Percentiles rank a stretch among this genome's conserved stretches.
phyloP scores from a whole-genome alignment of 805 yeast species.

The Candida nitratophila region DNA sequence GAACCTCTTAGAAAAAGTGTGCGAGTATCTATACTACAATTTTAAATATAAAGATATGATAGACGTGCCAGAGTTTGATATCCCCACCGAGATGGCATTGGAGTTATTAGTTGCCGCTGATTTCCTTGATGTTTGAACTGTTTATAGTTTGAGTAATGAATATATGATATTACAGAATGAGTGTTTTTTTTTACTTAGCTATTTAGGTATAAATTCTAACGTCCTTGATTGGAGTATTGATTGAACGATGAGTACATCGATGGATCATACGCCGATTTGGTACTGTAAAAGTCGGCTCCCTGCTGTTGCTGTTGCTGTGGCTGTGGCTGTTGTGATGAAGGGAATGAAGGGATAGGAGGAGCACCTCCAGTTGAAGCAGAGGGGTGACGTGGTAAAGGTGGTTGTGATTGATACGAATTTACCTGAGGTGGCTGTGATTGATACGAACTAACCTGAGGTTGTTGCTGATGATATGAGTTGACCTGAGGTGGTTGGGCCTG shows the following conservation, averaged over 20 bases:
- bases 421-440: background rate
- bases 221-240: background rate
- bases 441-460: background rate
- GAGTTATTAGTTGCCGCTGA: slow-evolving; percentile 93
- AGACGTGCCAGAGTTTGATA: slow-evolving; percentile 76
- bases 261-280: slow-evolving; percentile 45
- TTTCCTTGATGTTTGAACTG: slow-evolving; percentile 53
- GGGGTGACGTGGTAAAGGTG: background rate
- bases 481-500: too few species aligned
- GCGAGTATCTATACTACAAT: slow-evolving; percentile 78
- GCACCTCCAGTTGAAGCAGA: background rate
- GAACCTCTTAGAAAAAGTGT: slow-evolving; percentile 65
- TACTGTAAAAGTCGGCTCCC: slow-evolving; percentile 34
- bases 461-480: slow-evolving; percentile 13
- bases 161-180: too few species aligned
- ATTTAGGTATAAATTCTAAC: background rate
- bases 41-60: slow-evolving; percentile 56
- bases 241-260: slow-evolving; percentile 33
- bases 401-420: background rate
- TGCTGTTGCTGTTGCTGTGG: slow-evolving; percentile 15
- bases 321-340: slow-evolving; percentile 1
- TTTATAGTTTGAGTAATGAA: too few species aligned
- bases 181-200: background rate
- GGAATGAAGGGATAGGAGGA: background rate
- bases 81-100: slow-evolving; percentile 91